Conservation (phyloP, 768 basidiomycete genomes). For the Naganishia antarctica region DNA sequence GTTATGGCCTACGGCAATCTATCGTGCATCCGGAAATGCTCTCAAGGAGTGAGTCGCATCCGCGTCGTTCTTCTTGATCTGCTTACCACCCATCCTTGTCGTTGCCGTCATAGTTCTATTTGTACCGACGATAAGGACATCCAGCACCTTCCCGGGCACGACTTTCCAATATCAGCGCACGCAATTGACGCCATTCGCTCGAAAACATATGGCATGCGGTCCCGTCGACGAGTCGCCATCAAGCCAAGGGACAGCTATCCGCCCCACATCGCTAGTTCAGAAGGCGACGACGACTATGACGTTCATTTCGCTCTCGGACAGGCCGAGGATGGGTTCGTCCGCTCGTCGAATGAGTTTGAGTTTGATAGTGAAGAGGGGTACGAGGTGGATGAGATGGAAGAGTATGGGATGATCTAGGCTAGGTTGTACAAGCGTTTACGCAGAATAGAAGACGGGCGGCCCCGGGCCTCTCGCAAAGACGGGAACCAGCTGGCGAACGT, state of each 20-base stretch:
- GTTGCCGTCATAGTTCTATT: too few species aligned
- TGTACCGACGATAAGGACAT: not conserved
- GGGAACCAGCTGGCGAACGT: too few species aligned
- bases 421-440: too few species aligned
- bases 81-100: not conserved
- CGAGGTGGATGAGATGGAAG: conserved; percentile 4
- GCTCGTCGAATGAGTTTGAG: conserved; percentile 10
- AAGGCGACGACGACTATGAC: too few species aligned
- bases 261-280: not conserved
- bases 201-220: conserved; percentile 9
- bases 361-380: conserved; percentile 18
- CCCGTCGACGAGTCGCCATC: conserved; percentile 1
- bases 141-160: not conserved
- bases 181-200: not conserved
- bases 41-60: not conserved
- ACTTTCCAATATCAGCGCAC: not conserved
- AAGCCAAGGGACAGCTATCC: not conserved
- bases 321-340: not conserved
- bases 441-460: too few species aligned
- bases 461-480: too few species aligned
- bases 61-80: not conserved
- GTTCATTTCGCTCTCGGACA: too few species aligned
- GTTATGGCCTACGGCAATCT: conserved; percentile 6
- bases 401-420: not conserved
- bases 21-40: too few species aligned